Percentiles rank a stretch among this genome's conserved stretches.
Evolutionary conservation across 1,139 yeast species (phyloP).

Genomic region (Suhomyces terraborum): DNA sequence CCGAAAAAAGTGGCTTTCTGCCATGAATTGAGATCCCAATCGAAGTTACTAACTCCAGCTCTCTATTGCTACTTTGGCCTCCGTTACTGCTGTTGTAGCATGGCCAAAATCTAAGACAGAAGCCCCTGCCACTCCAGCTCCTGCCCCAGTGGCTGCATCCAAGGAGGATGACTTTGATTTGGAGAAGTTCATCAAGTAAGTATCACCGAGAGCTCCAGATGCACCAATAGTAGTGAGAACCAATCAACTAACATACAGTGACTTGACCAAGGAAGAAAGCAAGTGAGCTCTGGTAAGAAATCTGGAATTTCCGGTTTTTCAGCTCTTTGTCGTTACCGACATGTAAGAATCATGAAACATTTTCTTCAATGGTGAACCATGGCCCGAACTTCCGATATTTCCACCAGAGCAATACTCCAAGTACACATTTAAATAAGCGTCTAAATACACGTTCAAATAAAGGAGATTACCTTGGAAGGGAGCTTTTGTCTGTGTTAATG

Average conservation of each 20-base stretch:
- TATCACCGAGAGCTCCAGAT: slow-evolving; percentile 18
- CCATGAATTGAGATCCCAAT: too few relatives aligned
- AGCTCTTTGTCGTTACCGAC: too few relatives aligned
- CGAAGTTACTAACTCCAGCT: slow-evolving; percentile 31
- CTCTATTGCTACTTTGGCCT: slow-evolving; percentile 47
- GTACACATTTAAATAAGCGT: too few relatives aligned
- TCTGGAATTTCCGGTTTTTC: too few relatives aligned
- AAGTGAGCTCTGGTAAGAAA: slow-evolving; percentile 24
- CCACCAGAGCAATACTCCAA: too few relatives aligned
- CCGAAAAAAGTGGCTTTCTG: neutral
- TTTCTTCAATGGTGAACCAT: too few relatives aligned
- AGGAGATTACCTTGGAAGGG: too few relatives aligned
- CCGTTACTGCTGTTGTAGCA: slow-evolving; percentile 46
- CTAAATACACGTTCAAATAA: too few relatives aligned
- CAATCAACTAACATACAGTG: slow-evolving; percentile 40
- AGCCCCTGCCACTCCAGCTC: slow-evolving; percentile 29
- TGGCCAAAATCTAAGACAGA: slow-evolving; percentile 43
- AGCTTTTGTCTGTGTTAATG: too few relatives aligned
- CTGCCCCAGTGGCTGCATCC: slow-evolving; percentile 31
- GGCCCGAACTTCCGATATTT: too few relatives aligned
- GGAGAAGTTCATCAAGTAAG: slow-evolving; percentile 61
- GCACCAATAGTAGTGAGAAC: too few relatives aligned
- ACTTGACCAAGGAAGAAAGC: slow-evolving; percentile 45
- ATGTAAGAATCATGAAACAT: too few relatives aligned
- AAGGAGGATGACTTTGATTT: slow-evolving; percentile 61